Conservation (phyloP, 345 rosid genomes). For the Aquilaria sinensis region DNA sequence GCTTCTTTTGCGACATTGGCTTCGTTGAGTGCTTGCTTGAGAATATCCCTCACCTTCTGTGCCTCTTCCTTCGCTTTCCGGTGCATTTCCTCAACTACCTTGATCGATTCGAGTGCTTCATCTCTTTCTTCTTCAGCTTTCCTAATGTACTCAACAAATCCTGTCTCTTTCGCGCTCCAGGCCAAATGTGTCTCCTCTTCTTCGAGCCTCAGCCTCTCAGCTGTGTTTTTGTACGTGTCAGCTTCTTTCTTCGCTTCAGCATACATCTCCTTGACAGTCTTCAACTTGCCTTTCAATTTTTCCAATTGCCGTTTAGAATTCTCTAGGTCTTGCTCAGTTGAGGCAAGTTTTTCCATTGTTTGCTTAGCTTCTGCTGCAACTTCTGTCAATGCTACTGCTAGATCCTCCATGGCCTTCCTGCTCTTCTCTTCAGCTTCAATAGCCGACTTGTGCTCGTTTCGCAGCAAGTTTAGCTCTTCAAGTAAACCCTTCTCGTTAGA, state of each 20-base stretch:
- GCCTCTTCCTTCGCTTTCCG: slow-evolving; percentile 55
- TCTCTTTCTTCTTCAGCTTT: slow-evolving; percentile 70
- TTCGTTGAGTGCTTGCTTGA: slow-evolving; percentile 84
- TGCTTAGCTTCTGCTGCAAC: slow-evolving; percentile 56
- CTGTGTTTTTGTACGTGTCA: slow-evolving; percentile 44
- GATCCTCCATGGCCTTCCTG: slow-evolving; percentile 85
- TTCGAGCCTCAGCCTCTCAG: slow-evolving; percentile 60
- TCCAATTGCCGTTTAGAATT: slow-evolving; percentile 24
- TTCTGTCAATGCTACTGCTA: slow-evolving; percentile 73
- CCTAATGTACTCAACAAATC: slow-evolving; percentile 57
- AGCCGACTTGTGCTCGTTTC: slow-evolving; percentile 40
- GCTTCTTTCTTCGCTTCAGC: slow-evolving; percentile 44
- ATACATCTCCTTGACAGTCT: slow-evolving; percentile 26
- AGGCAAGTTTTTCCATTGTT: slow-evolving; percentile 45
- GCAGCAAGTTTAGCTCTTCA: slow-evolving; percentile 34
- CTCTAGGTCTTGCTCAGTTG: slow-evolving; percentile 37
- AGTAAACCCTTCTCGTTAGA: slow-evolving; percentile 18
- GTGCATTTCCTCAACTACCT: slow-evolving; percentile 33
- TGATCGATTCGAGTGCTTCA: slow-evolving; percentile 36
- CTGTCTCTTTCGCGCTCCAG: slow-evolving; percentile 78
- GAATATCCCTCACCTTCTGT: slow-evolving; percentile 58
- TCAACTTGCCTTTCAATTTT: slow-evolving; percentile 28
- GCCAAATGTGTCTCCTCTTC: slow-evolving; percentile 73
- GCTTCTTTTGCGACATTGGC: slow-evolving; percentile 89
- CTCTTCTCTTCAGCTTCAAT: slow-evolving; percentile 62